These are phyloP conservation scores for Aaosphaeria pasadenensis DNA, from an alignment of 2,329 filamentous ascomycete genomes.

Conservation along the genomic window DNA sequence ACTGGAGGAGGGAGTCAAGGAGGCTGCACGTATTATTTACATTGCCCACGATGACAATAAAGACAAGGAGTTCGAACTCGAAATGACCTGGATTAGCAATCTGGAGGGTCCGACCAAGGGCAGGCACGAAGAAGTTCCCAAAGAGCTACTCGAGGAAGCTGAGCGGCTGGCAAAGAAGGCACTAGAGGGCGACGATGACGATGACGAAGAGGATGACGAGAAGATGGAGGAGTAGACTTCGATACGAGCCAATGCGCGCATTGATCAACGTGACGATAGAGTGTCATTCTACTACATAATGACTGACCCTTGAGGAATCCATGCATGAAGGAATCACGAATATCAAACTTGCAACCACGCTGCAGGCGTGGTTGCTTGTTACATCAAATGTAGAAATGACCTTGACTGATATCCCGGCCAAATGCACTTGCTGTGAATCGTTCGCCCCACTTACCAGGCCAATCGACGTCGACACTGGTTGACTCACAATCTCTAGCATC, in stretches of 20 bases:
- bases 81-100: conserved; percentile 97
- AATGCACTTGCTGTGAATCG: no score
- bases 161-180: conserved; percentile 89
- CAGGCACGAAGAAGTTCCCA: conserved; percentile 88
- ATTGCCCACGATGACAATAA: conserved; percentile 98
- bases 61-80: conserved; percentile 98
- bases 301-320: no score
- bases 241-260: background rate
- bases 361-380: no score
- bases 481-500: no score
- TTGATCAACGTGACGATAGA: no score
- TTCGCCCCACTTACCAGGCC: no score
- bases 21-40: conserved; percentile 96
- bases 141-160: conserved; percentile 85
- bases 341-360: no score
- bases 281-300: no score
- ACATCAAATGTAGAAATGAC: no score
- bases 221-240: conserved; percentile 80
- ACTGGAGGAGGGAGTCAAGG: conserved; percentile 85
- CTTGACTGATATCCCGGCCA: no score
- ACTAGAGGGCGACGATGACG: conserved; percentile 79
- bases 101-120: conserved; percentile 86
- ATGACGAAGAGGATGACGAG: conserved; percentile 67
- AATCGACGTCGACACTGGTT: no score
- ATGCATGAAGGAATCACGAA: no score